Evolutionary conservation across 2,329 filamentous ascomycete genomes (phyloP).

Genomic region (Colletotrichum sp.): DNA sequence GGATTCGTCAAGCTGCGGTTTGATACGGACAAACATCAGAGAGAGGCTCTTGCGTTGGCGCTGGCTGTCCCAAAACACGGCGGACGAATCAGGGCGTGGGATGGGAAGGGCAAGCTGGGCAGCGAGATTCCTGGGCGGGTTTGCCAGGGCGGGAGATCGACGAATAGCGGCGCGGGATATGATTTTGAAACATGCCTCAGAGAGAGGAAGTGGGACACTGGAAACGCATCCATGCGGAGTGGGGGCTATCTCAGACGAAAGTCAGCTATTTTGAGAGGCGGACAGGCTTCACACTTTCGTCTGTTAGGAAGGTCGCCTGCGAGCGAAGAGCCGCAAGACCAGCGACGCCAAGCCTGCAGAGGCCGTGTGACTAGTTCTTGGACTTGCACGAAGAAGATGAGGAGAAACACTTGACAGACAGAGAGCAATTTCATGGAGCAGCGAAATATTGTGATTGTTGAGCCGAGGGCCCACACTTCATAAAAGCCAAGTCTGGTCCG

Average conservation of each 20-base stretch:
- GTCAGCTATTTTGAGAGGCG: background rate
- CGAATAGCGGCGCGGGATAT: constrained; percentile 9
- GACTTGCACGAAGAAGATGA: background rate
- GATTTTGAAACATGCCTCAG: constrained; percentile 19
- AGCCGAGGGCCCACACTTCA: background rate
- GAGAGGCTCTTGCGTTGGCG: background rate
- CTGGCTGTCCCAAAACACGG: background rate
- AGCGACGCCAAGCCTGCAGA: background rate
- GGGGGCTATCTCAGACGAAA: constrained; percentile 4
- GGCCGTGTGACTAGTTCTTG: background rate
- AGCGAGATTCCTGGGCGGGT: background rate
- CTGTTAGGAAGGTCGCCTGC: background rate
- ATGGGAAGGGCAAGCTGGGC: background rate
- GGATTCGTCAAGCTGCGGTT: background rate
- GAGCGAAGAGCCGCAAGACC: background rate
- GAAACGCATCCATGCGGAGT: constrained; percentile 19
- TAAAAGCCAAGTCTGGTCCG: background rate
- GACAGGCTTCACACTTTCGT: background rate
- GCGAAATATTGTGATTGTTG: background rate
- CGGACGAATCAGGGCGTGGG: background rate
- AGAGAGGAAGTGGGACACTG: background rate
- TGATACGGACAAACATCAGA: background rate
- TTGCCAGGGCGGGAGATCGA: constrained; percentile 13
- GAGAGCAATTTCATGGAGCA: background rate
- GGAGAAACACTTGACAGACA: background rate